Conservation (phyloP, 176 grass and related monocot genomes). For the Bromus sterilis region DNA sequence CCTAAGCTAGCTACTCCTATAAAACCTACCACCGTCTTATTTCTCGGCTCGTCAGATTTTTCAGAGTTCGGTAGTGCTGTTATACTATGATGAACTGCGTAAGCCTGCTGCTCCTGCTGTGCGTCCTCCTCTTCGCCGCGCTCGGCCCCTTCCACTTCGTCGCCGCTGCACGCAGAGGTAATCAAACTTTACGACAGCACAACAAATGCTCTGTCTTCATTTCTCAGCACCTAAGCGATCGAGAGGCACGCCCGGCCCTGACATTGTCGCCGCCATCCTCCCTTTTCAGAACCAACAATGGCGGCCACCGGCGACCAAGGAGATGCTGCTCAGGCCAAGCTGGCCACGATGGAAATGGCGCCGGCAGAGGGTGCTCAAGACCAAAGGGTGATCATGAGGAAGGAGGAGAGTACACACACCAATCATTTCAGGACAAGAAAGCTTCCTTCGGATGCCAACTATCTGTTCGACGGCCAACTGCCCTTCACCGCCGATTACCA, state of each 20-base stretch:
- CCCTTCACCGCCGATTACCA: conserved; percentile 76
- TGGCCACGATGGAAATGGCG: neutral
- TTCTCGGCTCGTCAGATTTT: neutral
- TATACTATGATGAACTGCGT: conserved; percentile 17
- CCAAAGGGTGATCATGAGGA: neutral
- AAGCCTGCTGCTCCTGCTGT: neutral
- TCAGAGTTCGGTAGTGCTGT: neutral
- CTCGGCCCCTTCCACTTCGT: conserved; percentile 7
- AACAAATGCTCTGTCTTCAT: too few species aligned
- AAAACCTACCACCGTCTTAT: neutral
- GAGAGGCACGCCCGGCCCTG: too few species aligned
- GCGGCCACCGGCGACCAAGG: neutral
- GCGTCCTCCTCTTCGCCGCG: neutral
- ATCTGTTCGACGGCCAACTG: conserved; percentile 28
- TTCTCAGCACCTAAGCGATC: too few species aligned
- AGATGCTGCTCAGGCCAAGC: neutral
- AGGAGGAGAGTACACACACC: neutral
- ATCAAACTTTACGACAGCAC: neutral
- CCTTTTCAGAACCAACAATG: neutral
- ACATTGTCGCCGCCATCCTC: neutral
- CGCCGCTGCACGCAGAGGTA: conserved; percentile 35
- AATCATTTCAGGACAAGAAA: conserved; percentile 23
- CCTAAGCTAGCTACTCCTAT: neutral
- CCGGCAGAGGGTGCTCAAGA: neutral
- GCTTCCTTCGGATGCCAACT: neutral